Evolutionary conservation across 805 yeast genomes (phyloP), one percentile per base, ranked within the genome.

Genomic region (Candida ponderosae): DNA sequence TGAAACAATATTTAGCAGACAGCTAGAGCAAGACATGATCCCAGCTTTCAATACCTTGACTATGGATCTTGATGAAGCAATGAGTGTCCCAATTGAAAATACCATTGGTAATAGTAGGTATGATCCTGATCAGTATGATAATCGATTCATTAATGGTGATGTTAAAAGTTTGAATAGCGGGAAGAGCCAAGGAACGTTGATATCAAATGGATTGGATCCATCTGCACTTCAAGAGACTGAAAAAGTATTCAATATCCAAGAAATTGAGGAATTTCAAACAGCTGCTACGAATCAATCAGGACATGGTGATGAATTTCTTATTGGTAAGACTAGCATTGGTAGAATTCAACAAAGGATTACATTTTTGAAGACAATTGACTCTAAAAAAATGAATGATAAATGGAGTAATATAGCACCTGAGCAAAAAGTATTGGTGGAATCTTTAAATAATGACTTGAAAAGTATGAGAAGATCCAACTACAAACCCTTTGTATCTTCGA

Each of bases 31-130:
- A 32, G 56, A 45, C 9, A 18, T 50, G 23, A 41, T 51, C 3
- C 56, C 56, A 1, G 56, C 56, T 3, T 51, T 51, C 32, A 45
- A 42, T 23, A 46, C 42, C 20, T 29, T 51, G 40, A 47, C 42
- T 29, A 49, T 51, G 40, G 56, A 50, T 19, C 9, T 51, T 4
- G 50, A 31, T 16, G 38, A 38, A 4, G 42, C 29, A 11, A 9
- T 27, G 14, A 27, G 14, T 9, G 29, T 8, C 14, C 35, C 18
- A n/a, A 5, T 16, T 16, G 16, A 18, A 6, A 19, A 29, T 5
- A n/a, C 13, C 4, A 17, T 18, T 13, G 14, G n/a, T 33, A 29
- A 21, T 24, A 35, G 30, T 2, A 26, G 13, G 18, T 17, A n/a
- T 28, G 18, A 17, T 17, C 13, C 17, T 15, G 36, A 33, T 18